Percentiles rank a stretch among this genome's conserved stretches.
These are phyloP conservation scores for Eutrema salsugineum DNA, from an alignment of 441 rosid genomes.

Conservation along the genomic window DNA sequence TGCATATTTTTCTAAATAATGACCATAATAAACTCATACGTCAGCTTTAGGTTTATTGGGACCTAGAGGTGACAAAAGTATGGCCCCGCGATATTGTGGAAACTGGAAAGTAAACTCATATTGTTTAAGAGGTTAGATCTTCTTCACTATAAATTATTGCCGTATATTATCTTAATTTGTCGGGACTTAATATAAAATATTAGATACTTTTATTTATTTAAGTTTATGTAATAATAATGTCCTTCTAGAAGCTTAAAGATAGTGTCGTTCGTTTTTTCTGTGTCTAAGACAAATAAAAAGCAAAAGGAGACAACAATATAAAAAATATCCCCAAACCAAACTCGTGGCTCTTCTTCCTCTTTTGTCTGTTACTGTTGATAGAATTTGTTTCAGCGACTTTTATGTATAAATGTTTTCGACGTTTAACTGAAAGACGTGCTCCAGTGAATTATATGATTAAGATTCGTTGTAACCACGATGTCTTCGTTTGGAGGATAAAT, in stretches of 20 bases:
- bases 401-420: neutral
- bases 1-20: neutral
- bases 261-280: neutral
- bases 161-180: neutral
- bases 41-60: neutral
- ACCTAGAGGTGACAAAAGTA: neutral
- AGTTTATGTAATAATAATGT: neutral
- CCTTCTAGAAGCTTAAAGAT: conserved; percentile 12
- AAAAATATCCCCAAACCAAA: neutral
- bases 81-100: conserved; percentile 9
- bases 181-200: neutral
- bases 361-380: neutral
- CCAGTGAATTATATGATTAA: neutral
- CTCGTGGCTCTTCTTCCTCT: neutral
- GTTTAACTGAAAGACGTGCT: conserved; percentile 27
- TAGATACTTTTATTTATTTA: neutral
- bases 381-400: neutral
- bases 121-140: conserved; percentile 12
- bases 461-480: conserved; percentile 16
- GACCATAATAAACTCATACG: neutral
- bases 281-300: neutral
- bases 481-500: neutral
- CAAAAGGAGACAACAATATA: neutral
- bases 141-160: neutral
- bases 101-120: conserved; percentile 5